phyloP scores from a whole-genome alignment of 1,139 yeast species.

The Komagataea norvegica region DNA sequence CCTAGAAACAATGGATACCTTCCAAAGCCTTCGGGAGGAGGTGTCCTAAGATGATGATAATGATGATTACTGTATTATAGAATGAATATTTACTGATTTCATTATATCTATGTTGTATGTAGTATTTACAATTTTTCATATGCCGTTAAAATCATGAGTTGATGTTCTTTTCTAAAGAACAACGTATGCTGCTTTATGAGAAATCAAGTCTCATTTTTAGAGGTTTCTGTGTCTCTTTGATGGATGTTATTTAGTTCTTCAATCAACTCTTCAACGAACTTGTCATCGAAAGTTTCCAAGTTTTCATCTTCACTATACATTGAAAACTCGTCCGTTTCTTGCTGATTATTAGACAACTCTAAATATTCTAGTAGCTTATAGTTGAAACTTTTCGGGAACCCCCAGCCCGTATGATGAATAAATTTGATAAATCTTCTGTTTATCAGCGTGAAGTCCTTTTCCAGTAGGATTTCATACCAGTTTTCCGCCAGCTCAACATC shows the following conservation, averaged over 20 bases:
- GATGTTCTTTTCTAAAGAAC: neutral
- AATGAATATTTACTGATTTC: neutral
- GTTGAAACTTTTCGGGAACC: conserved; percentile 14
- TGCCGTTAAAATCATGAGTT: neutral
- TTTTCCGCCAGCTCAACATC: conserved; percentile 9
- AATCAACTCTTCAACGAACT: conserved; percentile 10
- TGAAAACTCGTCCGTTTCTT: neutral
- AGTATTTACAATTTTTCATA: neutral
- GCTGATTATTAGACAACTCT: neutral
- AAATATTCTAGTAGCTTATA: conserved; percentile 7
- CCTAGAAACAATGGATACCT: no score
- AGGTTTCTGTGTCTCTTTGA: neutral
- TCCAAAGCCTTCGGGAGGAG: conserved; percentile 25
- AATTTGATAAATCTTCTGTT: conserved; percentile 13
- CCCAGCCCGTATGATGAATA: conserved; percentile 17
- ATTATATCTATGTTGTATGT: neutral
- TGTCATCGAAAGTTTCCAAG: conserved; percentile 8
- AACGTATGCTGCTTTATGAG: no score
- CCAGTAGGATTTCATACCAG: conserved; percentile 18
- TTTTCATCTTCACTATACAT: conserved; percentile 6
- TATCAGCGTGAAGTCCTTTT: conserved; percentile 13
- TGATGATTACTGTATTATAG: neutral
- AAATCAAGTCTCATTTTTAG: no score
- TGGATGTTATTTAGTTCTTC: conserved; percentile 6
- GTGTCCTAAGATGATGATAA: conserved; percentile 20